A percentile compares a stretch with the other conserved stretches of the same genome.
These are phyloP conservation scores for Pleurotus tuoliensis DNA, from an alignment of 768 basidiomycete genomes.

Conservation along the genomic window DNA sequence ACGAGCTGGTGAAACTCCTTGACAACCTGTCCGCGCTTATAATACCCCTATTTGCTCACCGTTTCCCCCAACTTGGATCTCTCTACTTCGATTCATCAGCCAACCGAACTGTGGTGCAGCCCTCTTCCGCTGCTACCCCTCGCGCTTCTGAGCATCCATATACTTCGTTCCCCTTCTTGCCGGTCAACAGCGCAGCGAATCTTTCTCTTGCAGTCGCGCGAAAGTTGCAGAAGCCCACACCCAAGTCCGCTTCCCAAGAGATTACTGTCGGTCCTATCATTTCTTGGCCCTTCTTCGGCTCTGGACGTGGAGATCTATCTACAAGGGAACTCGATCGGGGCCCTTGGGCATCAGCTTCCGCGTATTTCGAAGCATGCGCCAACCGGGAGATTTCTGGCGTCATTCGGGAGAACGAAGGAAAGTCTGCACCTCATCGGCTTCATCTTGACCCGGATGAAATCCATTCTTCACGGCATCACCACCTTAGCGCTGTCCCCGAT, in stretches of 20 bases:
- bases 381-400: slow-evolving; percentile 74
- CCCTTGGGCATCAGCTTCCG: slow-evolving; percentile 60
- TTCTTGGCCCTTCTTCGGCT: slow-evolving; percentile 90
- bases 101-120: slow-evolving; percentile 14
- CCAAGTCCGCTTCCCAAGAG: slow-evolving; percentile 21
- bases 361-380: slow-evolving; percentile 64
- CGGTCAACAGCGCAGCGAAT: slow-evolving; percentile 30
- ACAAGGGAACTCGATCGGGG: slow-evolving; percentile 75
- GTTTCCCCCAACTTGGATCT: slow-evolving; percentile 75
- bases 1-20: slow-evolving; percentile 58
- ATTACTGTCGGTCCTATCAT: slow-evolving; percentile 78
- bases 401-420: slow-evolving; percentile 73
- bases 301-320: slow-evolving; percentile 67
- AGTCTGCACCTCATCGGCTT: slow-evolving; percentile 67
- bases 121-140: slow-evolving; percentile 40
- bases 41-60: slow-evolving; percentile 71
- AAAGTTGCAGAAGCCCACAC: slow-evolving; percentile 15
- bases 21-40: slow-evolving; percentile 65
- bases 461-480: slow-evolving; percentile 65
- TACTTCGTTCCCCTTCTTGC: slow-evolving; percentile 42
- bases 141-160: slow-evolving; percentile 36
- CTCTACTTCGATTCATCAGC: slow-evolving; percentile 56
- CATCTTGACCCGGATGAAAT: slow-evolving; percentile 84
- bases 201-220: slow-evolving; percentile 18
- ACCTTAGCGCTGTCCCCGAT: slow-evolving; percentile 60